Evolutionary conservation across 495 filamentous ascomycete genomes (phyloP), one percentile per base, ranked within the genome.

Genomic region (Tetracladium marchalianum): DNA sequence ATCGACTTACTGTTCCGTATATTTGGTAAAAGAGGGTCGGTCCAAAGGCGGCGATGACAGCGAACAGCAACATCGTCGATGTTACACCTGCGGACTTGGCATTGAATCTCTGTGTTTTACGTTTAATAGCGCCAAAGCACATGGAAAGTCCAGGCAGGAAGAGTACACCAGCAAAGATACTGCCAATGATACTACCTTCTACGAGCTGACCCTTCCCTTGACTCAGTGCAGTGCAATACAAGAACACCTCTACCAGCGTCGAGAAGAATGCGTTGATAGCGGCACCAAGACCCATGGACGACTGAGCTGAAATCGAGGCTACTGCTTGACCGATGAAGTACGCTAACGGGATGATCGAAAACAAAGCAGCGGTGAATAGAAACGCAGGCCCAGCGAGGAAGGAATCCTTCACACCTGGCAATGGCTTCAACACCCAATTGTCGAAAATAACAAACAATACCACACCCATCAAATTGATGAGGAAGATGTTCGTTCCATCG

Each of bases 301-400:
- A 95, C 59, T 99, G 92, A 8, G 92, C 92, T 12, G 92, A 97
- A 54, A 99, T 97, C 31, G 92, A 97, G n/a, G 92, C 92, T 35
- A 99, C 92, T 42, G 92, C 92, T 64, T 99, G 92, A 8, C 92
- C 92, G 62, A 99, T 99, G 68, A 97, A 99, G 65, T 99, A 97
- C 24, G 92, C 92, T n/a, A 99, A 65, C 16, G 92, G 92, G 39
- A 97, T 95, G 61, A 97, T 90, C 36, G 90, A 96, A 50, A 89
- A 74, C 11, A 99, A 70, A 16, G 86, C 84, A 2, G 87, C 71
- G 4, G 80, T 74, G 65, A 99, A 99, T 34, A 99, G 72, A 43
- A 95, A 78, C 15, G 83, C 88, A 4, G 87, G 80, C 38, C 80
- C 73, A 2, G 90, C 94, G 44, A 96, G 51, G 60, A 74, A 75